These are phyloP conservation scores for Microbotryum scabiosae DNA, from an alignment of 1,284 basidiomycete genomes.

Conservation along the genomic window DNA sequence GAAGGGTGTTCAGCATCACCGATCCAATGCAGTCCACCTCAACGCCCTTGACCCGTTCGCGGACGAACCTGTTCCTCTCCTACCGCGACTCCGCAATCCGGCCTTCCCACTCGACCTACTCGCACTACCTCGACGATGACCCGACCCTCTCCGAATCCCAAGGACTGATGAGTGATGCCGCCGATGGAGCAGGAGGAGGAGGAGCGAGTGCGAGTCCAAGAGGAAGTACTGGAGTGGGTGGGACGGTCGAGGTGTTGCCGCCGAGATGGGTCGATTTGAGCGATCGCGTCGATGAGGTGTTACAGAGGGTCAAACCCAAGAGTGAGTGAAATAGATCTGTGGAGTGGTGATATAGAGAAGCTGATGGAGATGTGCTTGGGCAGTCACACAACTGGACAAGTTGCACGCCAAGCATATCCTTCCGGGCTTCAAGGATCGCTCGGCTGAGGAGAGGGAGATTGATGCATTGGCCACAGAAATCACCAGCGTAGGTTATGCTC, in stretches of 20 bases:
- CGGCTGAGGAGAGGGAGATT: slow-evolving; percentile 87
- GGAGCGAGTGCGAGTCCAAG: slow-evolving; percentile 43
- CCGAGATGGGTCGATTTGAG: slow-evolving; percentile 72
- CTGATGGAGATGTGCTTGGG: neutral
- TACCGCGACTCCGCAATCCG: slow-evolving; percentile 72
- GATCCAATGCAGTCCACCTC: neutral
- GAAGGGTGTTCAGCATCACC: neutral
- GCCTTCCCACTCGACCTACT: slow-evolving; percentile 40
- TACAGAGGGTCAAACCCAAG: slow-evolving; percentile 61
- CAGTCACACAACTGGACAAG: slow-evolving; percentile 75
- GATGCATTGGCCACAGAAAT: slow-evolving; percentile 77
- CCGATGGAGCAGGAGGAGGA: slow-evolving; percentile 18
- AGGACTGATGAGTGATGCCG: slow-evolving; percentile 46
- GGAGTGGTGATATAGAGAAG: neutral
- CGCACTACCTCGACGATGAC: slow-evolving; percentile 43
- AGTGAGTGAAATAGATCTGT: slow-evolving; percentile 50
- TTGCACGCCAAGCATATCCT: slow-evolving; percentile 91
- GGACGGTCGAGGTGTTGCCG: slow-evolving; percentile 18
- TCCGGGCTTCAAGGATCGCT: slow-evolving; percentile 90
- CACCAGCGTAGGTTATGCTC: slow-evolving; percentile 55
- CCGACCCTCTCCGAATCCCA: slow-evolving; percentile 55
- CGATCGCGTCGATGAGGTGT: slow-evolving; percentile 74
- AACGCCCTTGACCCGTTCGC: slow-evolving; percentile 57
- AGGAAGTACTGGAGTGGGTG: slow-evolving; percentile 44
- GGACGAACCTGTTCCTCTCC: slow-evolving; percentile 90